Conservation (phyloP, 305 asterid species). For the Solanum chacoense region DNA sequence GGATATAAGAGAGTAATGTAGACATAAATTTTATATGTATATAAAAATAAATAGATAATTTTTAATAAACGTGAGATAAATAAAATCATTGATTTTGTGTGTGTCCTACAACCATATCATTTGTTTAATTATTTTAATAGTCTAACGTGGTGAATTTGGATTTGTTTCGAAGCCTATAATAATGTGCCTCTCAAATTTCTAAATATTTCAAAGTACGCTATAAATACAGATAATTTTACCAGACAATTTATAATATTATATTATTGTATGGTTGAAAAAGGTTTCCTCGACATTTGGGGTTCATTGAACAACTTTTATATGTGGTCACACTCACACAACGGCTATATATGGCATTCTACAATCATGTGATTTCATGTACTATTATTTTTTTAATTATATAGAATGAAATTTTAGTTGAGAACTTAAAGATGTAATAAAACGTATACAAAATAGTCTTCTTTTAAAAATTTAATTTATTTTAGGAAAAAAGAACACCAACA, state of each 20-base stretch:
- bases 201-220: neutral
- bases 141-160: neutral
- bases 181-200: neutral
- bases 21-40: too few relatives aligned
- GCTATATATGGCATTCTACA: neutral
- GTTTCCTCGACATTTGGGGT: neutral
- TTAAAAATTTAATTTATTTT: neutral
- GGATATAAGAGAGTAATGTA: too few relatives aligned
- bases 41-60: too few relatives aligned
- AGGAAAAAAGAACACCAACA: neutral
- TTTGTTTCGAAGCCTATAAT: neutral
- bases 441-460: neutral
- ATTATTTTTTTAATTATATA: neutral
- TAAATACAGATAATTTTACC: neutral
- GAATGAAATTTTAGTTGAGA: neutral
- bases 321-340: neutral
- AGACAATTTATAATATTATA: neutral
- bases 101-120: neutral
- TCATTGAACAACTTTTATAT: neutral
- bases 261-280: neutral
- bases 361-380: neutral
- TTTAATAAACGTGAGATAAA: too few relatives aligned
- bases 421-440: neutral
- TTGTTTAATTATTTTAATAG: neutral
- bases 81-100: neutral